Percentiles rank a stretch among this genome's conserved stretches.
These are phyloP conservation scores for Ceratobasidium sp. DNA, from an alignment of 1,284 basidiomycete species.

Conservation along the genomic window DNA sequence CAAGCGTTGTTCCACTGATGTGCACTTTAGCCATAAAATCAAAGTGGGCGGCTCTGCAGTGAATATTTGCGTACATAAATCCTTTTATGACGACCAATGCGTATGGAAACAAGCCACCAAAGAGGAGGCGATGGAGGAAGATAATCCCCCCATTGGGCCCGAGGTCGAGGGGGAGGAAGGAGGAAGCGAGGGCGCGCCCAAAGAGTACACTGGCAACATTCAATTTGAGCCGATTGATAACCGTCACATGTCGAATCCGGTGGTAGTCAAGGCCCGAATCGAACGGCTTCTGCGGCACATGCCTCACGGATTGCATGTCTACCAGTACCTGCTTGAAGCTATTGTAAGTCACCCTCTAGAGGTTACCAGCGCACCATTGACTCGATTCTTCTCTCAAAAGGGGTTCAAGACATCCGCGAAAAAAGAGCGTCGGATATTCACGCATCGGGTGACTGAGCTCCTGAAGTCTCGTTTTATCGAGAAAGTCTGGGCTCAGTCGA, in stretches of 20 bases:
- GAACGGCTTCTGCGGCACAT: slow-evolving; percentile 75
- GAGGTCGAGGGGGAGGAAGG: slow-evolving; percentile 9
- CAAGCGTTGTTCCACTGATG: background rate
- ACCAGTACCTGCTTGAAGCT: slow-evolving; percentile 75
- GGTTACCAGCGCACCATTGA: background rate
- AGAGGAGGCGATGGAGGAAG: background rate
- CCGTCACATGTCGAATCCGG: slow-evolving; percentile 77
- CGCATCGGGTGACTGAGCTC: slow-evolving; percentile 75
- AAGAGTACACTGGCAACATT: slow-evolving; percentile 58
- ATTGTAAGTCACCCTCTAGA: slow-evolving; percentile 65
- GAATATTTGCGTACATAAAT: slow-evolving; percentile 79
- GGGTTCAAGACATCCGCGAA: slow-evolving; percentile 68
- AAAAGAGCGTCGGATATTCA: slow-evolving; percentile 81
- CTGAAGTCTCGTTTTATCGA: slow-evolving; percentile 77
- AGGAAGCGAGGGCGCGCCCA: slow-evolving; percentile 55
- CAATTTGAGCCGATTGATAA: slow-evolving; percentile 79
- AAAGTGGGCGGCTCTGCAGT: slow-evolving; percentile 80
- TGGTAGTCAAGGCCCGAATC: slow-evolving; percentile 73
- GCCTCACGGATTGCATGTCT: slow-evolving; percentile 72
- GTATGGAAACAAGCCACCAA: slow-evolving; percentile 22
- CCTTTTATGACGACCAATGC: slow-evolving; percentile 32
- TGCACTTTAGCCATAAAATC: slow-evolving; percentile 70
- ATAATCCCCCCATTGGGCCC: background rate
- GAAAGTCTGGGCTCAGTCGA: slow-evolving; percentile 63
- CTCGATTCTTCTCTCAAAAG: background rate